Conservation (phyloP, 768 basidiomycete genomes). For the Russula ochroleuca region DNA sequence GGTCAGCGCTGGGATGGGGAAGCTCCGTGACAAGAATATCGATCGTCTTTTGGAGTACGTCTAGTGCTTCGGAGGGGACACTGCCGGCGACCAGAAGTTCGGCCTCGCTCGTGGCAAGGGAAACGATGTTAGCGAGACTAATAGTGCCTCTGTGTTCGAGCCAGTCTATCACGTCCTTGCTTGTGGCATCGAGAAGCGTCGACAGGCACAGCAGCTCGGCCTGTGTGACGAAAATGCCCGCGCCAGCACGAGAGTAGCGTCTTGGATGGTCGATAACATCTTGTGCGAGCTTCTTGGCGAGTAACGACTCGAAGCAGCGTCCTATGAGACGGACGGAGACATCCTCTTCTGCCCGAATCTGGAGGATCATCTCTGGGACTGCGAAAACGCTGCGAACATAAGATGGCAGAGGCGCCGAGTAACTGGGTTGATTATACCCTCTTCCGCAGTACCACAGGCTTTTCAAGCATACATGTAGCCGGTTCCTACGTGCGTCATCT, state of each 20-base stretch:
- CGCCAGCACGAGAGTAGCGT: neutral
- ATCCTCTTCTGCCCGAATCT: slow-evolving; percentile 1
- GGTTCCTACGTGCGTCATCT: neutral
- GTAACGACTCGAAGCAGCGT: neutral
- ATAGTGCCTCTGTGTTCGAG: neutral
- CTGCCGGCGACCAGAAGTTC: neutral
- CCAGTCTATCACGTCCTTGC: neutral
- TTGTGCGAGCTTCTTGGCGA: neutral
- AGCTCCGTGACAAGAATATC: neutral
- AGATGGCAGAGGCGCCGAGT: neutral
- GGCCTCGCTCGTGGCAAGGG: neutral
- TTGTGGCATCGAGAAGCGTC: neutral
- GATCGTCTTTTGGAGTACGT: slow-evolving; percentile 2
- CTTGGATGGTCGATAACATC: slow-evolving; percentile 1
- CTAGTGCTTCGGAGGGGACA: neutral
- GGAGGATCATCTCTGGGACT: neutral
- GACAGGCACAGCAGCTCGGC: neutral
- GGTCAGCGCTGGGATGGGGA: neutral
- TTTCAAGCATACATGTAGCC: slow-evolving; percentile 1
- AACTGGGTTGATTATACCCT: neutral
- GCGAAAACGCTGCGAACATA: slow-evolving; percentile 8
- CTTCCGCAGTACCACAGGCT: slow-evolving; percentile 8
- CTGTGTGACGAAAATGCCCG: neutral
- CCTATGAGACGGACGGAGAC: neutral
- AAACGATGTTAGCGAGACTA: slow-evolving; percentile 2